Conservation (phyloP, 805 yeast species). For the Candida rishiriensis region DNA sequence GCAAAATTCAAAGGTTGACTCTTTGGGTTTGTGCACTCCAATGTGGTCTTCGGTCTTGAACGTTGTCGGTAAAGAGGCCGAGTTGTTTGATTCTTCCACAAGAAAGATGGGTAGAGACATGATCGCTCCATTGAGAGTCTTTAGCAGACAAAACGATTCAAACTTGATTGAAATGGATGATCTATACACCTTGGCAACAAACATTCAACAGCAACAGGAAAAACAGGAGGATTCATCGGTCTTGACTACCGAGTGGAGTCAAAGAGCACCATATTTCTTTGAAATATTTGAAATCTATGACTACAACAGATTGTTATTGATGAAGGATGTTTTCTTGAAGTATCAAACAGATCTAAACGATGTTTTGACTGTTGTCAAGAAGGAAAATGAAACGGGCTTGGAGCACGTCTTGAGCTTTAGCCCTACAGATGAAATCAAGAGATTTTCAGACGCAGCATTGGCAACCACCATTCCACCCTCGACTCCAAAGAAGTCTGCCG, state of each 20-base stretch:
- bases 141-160: constrained; percentile 47
- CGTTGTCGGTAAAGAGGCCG: constrained; percentile 42
- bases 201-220: constrained; percentile 16
- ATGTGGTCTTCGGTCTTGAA: constrained; percentile 41
- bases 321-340: constrained; percentile 63
- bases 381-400: constrained; percentile 58
- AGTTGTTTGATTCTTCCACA: constrained; percentile 41
- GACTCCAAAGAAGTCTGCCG: constrained; percentile 12
- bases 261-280: constrained; percentile 72
- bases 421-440: constrained; percentile 54
- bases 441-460: constrained; percentile 43
- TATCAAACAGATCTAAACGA: constrained; percentile 61
- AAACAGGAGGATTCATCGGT: constrained; percentile 29
- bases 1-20: constrained; percentile 46
- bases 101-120: constrained; percentile 51
- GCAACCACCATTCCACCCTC: constrained; percentile 26
- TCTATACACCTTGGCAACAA: constrained; percentile 21
- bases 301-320: constrained; percentile 50
- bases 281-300: constrained; percentile 74
- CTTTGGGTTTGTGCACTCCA: constrained; percentile 39
- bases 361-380: constrained; percentile 39
- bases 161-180: constrained; percentile 39
- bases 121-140: constrained; percentile 48
- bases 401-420: constrained; percentile 61
- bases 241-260: constrained; percentile 64